Conservation (phyloP, 768 basidiomycete genomes). For the Pilatotrama ljubarskyi region DNA sequence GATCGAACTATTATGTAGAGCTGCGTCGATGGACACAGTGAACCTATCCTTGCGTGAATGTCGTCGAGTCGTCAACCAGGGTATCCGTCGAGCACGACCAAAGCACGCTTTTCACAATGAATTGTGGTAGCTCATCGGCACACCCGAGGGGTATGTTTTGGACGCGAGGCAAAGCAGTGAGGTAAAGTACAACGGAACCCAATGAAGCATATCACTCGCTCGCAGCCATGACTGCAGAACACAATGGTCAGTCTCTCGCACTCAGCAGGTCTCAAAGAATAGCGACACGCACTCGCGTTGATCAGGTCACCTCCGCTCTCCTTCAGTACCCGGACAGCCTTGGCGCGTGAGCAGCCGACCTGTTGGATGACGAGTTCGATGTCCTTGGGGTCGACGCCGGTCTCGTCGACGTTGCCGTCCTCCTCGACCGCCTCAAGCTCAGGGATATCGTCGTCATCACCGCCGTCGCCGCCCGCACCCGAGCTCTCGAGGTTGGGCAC, state of each 20-base stretch:
- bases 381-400: conserved; percentile 89
- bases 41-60: conserved; percentile 3
- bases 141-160: conserved; percentile 14
- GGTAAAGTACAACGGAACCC: conserved; percentile 32
- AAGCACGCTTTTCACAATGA: too few relatives aligned
- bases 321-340: conserved; percentile 88
- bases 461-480: conserved; percentile 59
- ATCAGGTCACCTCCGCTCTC: conserved; percentile 93
- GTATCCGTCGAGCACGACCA: too few relatives aligned
- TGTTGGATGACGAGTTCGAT: conserved; percentile 93
- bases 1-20: conserved; percentile 88
- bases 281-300: conserved; percentile 81
- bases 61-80: too few relatives aligned
- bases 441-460: conserved; percentile 73
- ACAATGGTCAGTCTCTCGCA: conserved; percentile 1
- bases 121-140: conserved; percentile 1
- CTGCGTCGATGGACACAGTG: conserved; percentile 57
- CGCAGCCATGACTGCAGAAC: conserved; percentile 79
- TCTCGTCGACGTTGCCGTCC: conserved; percentile 81
- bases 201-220: conserved; percentile 61
- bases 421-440: conserved; percentile 83
- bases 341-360: conserved; percentile 87
- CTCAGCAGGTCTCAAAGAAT: background rate
- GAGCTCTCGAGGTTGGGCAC: conserved; percentile 51
- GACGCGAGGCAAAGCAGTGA: conserved; percentile 16